Conservation (phyloP, 345 rosid species). For the Rhizophora apiculata region DNA sequence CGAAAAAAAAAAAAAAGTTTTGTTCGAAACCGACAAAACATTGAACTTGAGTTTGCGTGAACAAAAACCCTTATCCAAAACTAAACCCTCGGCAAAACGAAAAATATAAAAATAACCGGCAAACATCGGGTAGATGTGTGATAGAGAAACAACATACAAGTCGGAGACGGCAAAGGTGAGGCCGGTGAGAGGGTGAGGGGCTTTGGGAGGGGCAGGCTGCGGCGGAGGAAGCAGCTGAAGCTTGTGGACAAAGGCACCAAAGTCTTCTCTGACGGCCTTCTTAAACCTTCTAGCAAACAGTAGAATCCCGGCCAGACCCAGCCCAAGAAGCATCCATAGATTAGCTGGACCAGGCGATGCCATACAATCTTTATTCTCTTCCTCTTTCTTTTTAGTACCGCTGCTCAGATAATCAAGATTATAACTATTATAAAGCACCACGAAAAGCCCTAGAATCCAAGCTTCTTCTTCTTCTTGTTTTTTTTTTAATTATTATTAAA, state of each 20-base stretch:
- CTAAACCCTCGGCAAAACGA: background rate
- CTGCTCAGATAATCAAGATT: too few species aligned
- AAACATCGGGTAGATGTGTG: background rate
- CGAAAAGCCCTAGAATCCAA: too few species aligned
- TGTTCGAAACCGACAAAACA: too few species aligned
- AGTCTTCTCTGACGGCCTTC: conserved; percentile 65
- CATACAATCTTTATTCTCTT: background rate
- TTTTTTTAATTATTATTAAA: too few species aligned
- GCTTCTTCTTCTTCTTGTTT: too few species aligned
- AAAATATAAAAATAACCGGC: background rate
- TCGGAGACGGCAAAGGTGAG: conserved; percentile 87
- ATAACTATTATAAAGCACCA: too few species aligned
- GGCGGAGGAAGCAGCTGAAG: conserved; percentile 91
- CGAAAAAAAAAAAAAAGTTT: background rate
- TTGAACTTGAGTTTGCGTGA: background rate
- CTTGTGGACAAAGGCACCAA: conserved; percentile 82
- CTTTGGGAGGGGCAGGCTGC: conserved; percentile 95
- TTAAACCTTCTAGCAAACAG: conserved; percentile 58
- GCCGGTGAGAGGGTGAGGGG: conserved; percentile 89
- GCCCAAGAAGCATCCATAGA: conserved; percentile 79
- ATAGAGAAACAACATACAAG: conserved; percentile 36
- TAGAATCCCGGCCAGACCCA: conserved; percentile 80
- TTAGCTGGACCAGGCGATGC: conserved; percentile 72
- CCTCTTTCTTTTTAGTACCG: too few species aligned
- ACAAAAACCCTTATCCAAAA: background rate